A percentile compares a stretch with the other conserved stretches of the same genome.
phyloP scores from a whole-genome alignment of 768 basidiomycete genomes.

The Mrakia gelida region DNA sequence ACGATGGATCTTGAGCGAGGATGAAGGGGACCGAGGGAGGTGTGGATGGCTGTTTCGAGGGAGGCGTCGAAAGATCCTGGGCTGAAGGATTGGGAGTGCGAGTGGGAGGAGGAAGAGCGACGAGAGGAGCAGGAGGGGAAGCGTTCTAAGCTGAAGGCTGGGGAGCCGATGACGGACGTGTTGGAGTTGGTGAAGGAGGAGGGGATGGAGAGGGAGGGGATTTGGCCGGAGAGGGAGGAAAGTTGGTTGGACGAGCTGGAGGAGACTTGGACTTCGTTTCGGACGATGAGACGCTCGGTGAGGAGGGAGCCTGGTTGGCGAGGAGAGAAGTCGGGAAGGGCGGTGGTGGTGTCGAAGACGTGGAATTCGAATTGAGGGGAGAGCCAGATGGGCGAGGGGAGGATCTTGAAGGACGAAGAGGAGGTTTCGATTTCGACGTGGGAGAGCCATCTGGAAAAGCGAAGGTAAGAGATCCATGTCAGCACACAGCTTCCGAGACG shows the following conservation, averaged over 20 bases:
- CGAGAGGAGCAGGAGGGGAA: constrained; percentile 20
- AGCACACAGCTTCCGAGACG: too few relatives aligned
- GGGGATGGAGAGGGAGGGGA: background rate
- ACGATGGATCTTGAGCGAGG: constrained; percentile 51
- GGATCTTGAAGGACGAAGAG: constrained; percentile 56
- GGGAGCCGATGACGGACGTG: background rate
- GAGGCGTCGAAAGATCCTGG: constrained; percentile 67
- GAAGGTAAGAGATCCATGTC: too few relatives aligned
- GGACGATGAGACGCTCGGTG: constrained; percentile 62
- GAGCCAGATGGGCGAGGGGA: constrained; percentile 74
- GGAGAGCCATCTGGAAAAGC: constrained; percentile 66
- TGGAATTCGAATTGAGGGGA: constrained; percentile 80
- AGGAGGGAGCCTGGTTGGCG: constrained; percentile 60
- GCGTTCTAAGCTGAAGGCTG: background rate
- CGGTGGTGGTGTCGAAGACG: constrained; percentile 67
- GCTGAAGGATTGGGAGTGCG: constrained; percentile 8
- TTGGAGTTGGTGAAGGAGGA: background rate
- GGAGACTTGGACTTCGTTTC: constrained; percentile 61
- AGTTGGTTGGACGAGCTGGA: constrained; percentile 10
- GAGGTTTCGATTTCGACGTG: constrained; percentile 77
- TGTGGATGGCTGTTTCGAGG: constrained; percentile 65
- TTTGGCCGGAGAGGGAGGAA: background rate
- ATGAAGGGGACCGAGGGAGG: constrained; percentile 53
- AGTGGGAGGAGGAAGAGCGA: constrained; percentile 42
- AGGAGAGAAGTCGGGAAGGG: constrained; percentile 64